Evolutionary conservation across 495 filamentous ascomycete genomes (phyloP), one percentile per base, ranked within the genome.

Genomic region (Podospora bellae-mahoneyi): DNA sequence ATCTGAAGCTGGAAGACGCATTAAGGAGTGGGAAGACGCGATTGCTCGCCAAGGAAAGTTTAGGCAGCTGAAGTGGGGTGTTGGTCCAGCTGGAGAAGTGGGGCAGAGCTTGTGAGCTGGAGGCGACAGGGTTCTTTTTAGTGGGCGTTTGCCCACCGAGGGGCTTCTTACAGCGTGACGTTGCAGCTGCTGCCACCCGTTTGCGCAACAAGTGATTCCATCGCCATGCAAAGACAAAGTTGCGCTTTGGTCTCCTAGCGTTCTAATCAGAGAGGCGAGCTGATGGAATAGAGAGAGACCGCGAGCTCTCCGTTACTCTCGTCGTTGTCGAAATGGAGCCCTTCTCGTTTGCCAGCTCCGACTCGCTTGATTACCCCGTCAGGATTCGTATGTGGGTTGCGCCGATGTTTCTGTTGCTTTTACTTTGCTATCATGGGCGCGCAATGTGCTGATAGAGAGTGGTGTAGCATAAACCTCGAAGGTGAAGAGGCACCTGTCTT

Each of bases 301-400:
- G 39, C 39, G 15, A 48, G 9, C 7, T 48, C 39, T 48, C 13
- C 13, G 6, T 13, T 13, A 0, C 2, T 48, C 9, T 2, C 9
- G 15, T 10, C 39, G 39, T 48, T 48, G 39, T 16, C 39, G 13
- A 16, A 48, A 97, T 97, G 93, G 95, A 99, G 74, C 89, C 93
- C 58, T 97, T 96, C 78, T 94, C 92, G 1, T 98, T 98, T 82
- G 93, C 92, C 60, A 90, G 87, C 71, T 97, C 95, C 59, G 89
- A 91, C 56, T 84, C 87, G 75, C 84, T 97, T 66, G 83, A 92
- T 72, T 86, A 91, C 68, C 86, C 90, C 18, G 86, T 97, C 64
- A 89, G 88, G 78, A 87, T 98, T 67, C 92, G 92, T 80, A 92
- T 97, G 74, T 76, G 55, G 32, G 68, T 72, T 67, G 18, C 64